phyloP scores from a whole-genome alignment of 352 stramenopile species.

The Phytophthora fragariae region DNA sequence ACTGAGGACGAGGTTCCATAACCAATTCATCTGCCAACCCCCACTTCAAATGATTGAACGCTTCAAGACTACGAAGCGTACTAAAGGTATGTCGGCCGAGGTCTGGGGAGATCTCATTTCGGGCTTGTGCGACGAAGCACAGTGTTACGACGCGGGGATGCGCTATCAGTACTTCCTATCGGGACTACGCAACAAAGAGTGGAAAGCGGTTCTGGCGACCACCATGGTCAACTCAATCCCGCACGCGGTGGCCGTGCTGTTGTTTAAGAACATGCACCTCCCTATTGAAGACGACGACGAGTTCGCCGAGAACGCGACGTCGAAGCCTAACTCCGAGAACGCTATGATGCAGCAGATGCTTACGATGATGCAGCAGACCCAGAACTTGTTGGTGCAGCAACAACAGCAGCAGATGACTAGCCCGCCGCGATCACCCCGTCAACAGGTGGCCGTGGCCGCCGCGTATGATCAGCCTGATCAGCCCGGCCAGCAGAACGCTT shows the following conservation, averaged over 20 bases:
- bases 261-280: too few relatives aligned
- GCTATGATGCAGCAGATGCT: too few relatives aligned
- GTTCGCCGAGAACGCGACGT: too few relatives aligned
- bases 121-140: not conserved
- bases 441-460: too few relatives aligned
- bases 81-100: too few relatives aligned
- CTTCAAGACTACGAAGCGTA: too few relatives aligned
- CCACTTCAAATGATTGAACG: conserved; percentile 4
- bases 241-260: not conserved
- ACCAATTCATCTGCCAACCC: conserved; percentile 1
- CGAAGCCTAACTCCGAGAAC: too few relatives aligned
- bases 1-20: not conserved
- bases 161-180: not conserved
- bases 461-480: too few relatives aligned
- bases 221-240: conserved; percentile 1
- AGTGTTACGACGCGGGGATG: not conserved
- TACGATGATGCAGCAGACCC: not conserved
- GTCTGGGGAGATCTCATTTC: not conserved
- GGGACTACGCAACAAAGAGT: not conserved
- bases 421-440: too few relatives aligned
- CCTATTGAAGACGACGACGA: too few relatives aligned
- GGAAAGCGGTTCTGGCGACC: not conserved
- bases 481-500: too few relatives aligned
- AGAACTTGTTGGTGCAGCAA: not conserved
- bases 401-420: not conserved